Conservation (phyloP, 139 green algal genomes). For the Nannochloris sp. region DNA sequence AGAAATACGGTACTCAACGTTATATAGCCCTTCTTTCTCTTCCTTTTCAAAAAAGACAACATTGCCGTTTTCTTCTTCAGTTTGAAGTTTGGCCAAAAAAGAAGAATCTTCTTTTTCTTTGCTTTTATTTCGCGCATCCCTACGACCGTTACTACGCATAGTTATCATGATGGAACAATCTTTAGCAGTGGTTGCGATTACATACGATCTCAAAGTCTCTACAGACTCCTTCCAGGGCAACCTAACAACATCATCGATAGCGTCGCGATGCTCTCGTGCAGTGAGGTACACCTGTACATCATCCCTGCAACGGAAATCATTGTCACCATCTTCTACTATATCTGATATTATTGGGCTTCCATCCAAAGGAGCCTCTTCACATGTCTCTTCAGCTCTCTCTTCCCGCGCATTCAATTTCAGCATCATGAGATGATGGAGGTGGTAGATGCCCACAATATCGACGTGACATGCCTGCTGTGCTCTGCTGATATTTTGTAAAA, state of each 20-base stretch:
- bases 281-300: too few species aligned
- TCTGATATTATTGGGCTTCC: too few species aligned
- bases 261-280: background rate
- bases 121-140: too few species aligned
- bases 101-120: background rate
- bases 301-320: background rate
- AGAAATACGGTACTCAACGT: slow-evolving; percentile 22
- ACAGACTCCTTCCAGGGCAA: slow-evolving; percentile 19
- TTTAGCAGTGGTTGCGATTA: slow-evolving; percentile 67
- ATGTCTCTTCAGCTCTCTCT: too few species aligned
- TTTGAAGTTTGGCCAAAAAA: too few species aligned
- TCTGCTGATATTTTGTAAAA: slow-evolving; percentile 39
- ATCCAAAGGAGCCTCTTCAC: too few species aligned
- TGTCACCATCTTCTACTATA: too few species aligned
- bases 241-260: slow-evolving; percentile 11
- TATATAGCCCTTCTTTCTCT: background rate
- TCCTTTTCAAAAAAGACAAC: too few species aligned
- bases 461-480: slow-evolving; percentile 48
- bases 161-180: slow-evolving; percentile 79
- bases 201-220: slow-evolving; percentile 48
- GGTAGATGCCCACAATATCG: slow-evolving; percentile 48
- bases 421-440: slow-evolving; percentile 24
- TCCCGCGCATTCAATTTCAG: too few species aligned
- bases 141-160: slow-evolving; percentile 24
- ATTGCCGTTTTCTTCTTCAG: too few species aligned